These are phyloP conservation scores for Thraustochytrium sp. DNA, from an alignment of 352 stramenopile species.

Conservation along the genomic window DNA sequence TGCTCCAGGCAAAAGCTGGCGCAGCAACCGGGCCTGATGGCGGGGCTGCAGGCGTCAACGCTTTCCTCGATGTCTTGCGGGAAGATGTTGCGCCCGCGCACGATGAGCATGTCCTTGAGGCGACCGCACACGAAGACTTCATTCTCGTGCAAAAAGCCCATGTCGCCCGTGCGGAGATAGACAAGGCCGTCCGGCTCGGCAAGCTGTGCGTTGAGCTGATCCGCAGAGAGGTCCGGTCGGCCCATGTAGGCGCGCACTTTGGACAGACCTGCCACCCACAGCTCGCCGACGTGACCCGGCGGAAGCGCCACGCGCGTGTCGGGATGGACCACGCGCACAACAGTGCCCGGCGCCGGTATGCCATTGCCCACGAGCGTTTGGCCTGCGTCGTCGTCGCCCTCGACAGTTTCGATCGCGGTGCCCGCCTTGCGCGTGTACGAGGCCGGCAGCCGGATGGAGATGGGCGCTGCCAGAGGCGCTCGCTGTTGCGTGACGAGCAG, in stretches of 20 bases:
- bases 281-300: slow-evolving; percentile 66
- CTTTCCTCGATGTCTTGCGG: slow-evolving; percentile 95
- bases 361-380: slow-evolving; percentile 79
- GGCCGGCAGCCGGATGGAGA: slow-evolving; percentile 69
- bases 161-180: slow-evolving; percentile 91
- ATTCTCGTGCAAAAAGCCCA: slow-evolving; percentile 85
- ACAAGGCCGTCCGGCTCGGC: slow-evolving; percentile 46
- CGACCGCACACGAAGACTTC: slow-evolving; percentile 92
- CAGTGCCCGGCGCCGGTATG: slow-evolving; percentile 67
- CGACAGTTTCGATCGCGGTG: slow-evolving; percentile 47
- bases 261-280: slow-evolving; percentile 76
- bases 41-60: slow-evolving; percentile 61
- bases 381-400: slow-evolving; percentile 34
- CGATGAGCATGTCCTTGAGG: slow-evolving; percentile 98
- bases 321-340: slow-evolving; percentile 85
- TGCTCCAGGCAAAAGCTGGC: slow-evolving; percentile 77
- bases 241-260: slow-evolving; percentile 88
- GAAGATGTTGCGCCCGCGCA: slow-evolving; percentile 96
- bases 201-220: slow-evolving; percentile 80
- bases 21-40: slow-evolving; percentile 80
- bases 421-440: slow-evolving; percentile 71
- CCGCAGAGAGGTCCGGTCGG: slow-evolving; percentile 64
- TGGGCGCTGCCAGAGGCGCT: slow-evolving; percentile 67
- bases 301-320: slow-evolving; percentile 45
- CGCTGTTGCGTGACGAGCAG: slow-evolving; percentile 88